Conservation (phyloP, 208 protist species). For the Histomonas meleagridis region DNA sequence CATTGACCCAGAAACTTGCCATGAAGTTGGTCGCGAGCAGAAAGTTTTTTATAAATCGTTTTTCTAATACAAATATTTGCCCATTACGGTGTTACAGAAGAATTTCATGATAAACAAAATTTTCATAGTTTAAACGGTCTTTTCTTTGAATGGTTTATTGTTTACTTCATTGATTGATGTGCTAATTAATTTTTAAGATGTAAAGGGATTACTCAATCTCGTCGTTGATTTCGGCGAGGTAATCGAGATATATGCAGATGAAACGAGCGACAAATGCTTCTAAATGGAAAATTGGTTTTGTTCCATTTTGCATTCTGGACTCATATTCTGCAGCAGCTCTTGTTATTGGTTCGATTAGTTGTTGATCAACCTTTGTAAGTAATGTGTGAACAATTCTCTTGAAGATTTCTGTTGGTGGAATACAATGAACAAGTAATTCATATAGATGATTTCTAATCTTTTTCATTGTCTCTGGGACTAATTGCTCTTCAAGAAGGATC, state of each 20-base stretch:
- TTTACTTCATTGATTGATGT: no score
- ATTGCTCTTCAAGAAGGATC: constrained; percentile 76
- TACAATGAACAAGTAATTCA: constrained; percentile 89
- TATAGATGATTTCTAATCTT: constrained; percentile 83
- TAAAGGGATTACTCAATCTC: no score
- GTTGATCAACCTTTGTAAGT: not conserved
- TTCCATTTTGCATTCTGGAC: constrained; percentile 58
- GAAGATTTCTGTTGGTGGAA: constrained; percentile 83
- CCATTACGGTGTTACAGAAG: no score
- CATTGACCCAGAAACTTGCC: not conserved
- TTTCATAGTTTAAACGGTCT: no score
- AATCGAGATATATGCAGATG: constrained; percentile 61
- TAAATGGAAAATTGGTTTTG: constrained; percentile 89
- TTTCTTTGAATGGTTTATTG: no score
- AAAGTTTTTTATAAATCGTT: no score
- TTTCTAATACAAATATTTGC: no score
- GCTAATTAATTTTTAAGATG: no score
- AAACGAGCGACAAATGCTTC: constrained; percentile 86
- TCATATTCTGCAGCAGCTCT: not conserved
- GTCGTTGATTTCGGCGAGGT: no score
- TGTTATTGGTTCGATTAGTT: not conserved
- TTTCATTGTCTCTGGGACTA: constrained; percentile 67
- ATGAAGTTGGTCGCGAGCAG: not conserved
- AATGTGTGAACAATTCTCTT: constrained; percentile 30
- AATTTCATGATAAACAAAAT: no score